Evolutionary conservation across 140 eudicot species (phyloP).

Genomic region (Erigeron philadelphicus): DNA sequence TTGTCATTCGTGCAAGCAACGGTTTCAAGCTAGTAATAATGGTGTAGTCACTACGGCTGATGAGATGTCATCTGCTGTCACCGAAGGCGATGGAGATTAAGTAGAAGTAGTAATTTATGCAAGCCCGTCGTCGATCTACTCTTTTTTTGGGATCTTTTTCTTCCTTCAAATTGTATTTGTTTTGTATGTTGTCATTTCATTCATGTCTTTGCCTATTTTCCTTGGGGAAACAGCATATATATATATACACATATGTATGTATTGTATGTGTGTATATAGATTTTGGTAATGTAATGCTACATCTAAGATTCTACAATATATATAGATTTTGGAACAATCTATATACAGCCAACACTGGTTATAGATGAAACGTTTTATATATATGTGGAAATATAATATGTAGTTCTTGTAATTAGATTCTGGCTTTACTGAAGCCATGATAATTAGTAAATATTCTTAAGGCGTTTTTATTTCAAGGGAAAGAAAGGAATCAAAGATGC

Average conservation of each 20-base stretch:
- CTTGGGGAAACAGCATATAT: constrained; percentile 21
- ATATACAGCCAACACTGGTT: constrained; percentile 9
- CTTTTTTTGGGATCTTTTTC: background rate
- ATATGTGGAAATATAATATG: background rate
- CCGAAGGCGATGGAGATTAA: constrained; percentile 49
- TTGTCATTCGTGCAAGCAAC: constrained; percentile 71
- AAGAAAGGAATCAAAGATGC: constrained; percentile 24
- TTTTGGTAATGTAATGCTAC: constrained; percentile 23
- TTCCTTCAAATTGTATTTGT: constrained; percentile 21
- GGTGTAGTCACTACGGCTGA: constrained; percentile 21
- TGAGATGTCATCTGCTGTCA: constrained; percentile 48
- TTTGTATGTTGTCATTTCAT: constrained; percentile 29
- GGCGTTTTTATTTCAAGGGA: constrained; percentile 12
- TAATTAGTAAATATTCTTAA: background rate
- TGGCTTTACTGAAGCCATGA: constrained; percentile 10
- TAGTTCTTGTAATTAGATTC: constrained; percentile 19
- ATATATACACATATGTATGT: constrained; percentile 1
- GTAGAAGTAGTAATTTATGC: constrained; percentile 12
- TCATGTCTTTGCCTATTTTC: constrained; percentile 13
- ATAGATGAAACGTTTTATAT: constrained; percentile 3
- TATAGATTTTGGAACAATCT: constrained; percentile 19
- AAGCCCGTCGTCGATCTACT: background rate
- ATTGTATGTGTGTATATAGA: constrained; percentile 24
- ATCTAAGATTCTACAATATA: constrained; percentile 16
- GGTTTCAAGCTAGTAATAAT: constrained; percentile 33